phyloP scores from a whole-genome alignment of 306 rosid genomes.

The Cucurbita moschata region DNA sequence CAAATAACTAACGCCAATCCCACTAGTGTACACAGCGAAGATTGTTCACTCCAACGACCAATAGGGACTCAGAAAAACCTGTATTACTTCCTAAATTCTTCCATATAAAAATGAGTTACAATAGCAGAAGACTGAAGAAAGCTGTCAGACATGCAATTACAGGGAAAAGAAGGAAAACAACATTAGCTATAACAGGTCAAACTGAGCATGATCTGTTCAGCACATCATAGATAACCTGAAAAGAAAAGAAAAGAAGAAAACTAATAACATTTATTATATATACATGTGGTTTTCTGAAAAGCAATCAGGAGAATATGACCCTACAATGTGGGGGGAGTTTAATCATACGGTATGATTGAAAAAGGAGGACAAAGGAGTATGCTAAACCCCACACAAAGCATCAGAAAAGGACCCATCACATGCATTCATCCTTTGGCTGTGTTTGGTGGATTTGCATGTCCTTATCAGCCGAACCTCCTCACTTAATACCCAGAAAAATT shows the following conservation, averaged over 20 bases:
- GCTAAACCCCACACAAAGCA: neutral
- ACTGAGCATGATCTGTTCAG: neutral
- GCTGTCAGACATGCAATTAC: neutral
- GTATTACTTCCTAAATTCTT: neutral
- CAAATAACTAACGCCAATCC: neutral
- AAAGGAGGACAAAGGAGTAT: neutral
- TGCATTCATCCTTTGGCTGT: neutral
- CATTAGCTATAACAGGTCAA: neutral
- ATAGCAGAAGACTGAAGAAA: neutral
- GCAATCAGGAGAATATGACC: conserved; percentile 5
- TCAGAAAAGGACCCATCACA: neutral
- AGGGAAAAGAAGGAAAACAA: neutral
- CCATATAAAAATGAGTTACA: neutral
- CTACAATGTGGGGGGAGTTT: neutral
- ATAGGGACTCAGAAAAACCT: neutral
- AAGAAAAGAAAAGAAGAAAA: conserved; percentile 4
- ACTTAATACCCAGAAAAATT: neutral
- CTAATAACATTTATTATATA: neutral
- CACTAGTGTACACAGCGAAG: neutral
- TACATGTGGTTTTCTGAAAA: neutral
- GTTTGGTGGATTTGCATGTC: neutral
- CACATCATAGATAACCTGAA: neutral
- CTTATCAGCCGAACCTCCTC: neutral
- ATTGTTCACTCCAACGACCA: neutral
- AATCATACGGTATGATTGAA: neutral